Conservation (phyloP, 305 asterid species). For the Fraxinus albicans region DNA sequence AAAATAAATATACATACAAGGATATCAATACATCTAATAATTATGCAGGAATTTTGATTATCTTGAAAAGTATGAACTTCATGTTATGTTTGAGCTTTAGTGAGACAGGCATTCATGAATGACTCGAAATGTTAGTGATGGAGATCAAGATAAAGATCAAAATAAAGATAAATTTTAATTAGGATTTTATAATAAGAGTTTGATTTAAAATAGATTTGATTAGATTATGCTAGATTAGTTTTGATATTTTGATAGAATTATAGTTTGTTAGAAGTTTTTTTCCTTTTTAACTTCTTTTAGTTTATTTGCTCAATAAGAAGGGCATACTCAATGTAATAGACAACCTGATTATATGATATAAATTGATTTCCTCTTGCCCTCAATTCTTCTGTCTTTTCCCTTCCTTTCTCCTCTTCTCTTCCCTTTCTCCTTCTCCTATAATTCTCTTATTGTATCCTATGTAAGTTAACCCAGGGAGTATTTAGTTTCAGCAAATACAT, state of each 20-base stretch:
- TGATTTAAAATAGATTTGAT: background rate
- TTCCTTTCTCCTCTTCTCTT: background rate
- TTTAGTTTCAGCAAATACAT: background rate
- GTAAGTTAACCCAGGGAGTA: background rate
- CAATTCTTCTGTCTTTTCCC: background rate
- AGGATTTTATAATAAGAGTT: background rate
- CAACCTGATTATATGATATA: background rate
- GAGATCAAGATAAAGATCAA: background rate
- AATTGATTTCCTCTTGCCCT: background rate
- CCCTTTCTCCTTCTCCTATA: background rate
- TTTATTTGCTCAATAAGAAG: background rate
- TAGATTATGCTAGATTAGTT: background rate
- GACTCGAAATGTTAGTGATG: background rate
- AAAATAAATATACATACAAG: constrained; percentile 5
- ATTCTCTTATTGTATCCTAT: background rate
- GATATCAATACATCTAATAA: background rate
- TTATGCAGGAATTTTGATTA: background rate
- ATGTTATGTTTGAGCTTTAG: background rate
- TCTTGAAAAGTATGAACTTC: background rate
- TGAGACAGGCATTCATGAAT: background rate
- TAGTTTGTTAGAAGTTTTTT: background rate
- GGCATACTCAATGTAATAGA: background rate
- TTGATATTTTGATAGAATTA: background rate
- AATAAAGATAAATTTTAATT: background rate
- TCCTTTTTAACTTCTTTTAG: background rate